Percentiles rank a stretch among this genome's conserved stretches.
Evolutionary conservation across 1,139 yeast species (phyloP).

Genomic region (Pichia kudriavzevii): DNA sequence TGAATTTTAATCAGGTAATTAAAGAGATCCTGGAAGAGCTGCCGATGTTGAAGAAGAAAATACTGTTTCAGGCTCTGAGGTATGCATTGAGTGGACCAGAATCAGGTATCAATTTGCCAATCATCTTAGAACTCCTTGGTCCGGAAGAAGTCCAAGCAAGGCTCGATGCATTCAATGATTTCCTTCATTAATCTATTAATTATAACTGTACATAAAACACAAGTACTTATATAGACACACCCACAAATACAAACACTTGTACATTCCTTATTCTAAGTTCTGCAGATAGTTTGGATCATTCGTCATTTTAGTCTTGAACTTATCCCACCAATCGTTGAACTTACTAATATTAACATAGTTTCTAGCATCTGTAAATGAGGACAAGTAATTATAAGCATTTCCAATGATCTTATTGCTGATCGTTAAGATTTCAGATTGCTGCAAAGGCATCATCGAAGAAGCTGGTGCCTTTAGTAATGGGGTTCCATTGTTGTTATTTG

Average conservation of each 20-base stretch:
- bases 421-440: conserved; percentile 19
- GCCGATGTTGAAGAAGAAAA: conserved; percentile 12
- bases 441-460: conserved; percentile 5
- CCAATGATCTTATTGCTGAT: conserved; percentile 83
- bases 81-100: conserved; percentile 66
- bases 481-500: not conserved
- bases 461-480: conserved; percentile 9
- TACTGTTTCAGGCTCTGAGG: conserved; percentile 53
- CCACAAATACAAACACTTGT: not conserved
- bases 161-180: conserved; percentile 27
- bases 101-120: conserved; percentile 65
- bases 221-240: not conserved
- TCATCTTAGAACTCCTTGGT: conserved; percentile 52
- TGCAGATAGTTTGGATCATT: conserved; percentile 81
- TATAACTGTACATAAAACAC: conserved; percentile 6
- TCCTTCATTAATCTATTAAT: conserved; percentile 5
- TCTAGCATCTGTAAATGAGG: conserved; percentile 70
- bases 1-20: conserved; percentile 11
- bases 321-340: conserved; percentile 95
- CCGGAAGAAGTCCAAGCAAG: conserved; percentile 35
- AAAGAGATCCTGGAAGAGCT: conserved; percentile 4
- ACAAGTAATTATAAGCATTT: conserved; percentile 83
- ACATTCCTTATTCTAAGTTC: conserved; percentile 22
- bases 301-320: conserved; percentile 64
- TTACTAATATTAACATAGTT: conserved; percentile 85